Base-by-base conservation (phyloP, 495 filamentous ascomycete genomes). In the Penicillium fimorum region DNA sequence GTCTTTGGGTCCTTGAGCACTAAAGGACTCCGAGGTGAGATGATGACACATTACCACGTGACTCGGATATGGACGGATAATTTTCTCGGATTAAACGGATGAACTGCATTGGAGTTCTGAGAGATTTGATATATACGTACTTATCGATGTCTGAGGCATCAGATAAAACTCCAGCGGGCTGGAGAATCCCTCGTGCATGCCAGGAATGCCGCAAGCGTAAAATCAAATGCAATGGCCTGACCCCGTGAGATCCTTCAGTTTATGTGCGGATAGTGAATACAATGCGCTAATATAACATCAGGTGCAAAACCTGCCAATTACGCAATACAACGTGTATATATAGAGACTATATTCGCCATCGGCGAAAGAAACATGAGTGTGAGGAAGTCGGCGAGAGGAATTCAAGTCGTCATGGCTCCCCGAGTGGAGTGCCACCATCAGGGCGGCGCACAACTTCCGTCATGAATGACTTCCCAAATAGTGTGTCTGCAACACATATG, bases 401-500 rank as follows among this genome's bases (percentile, higher is more conserved):
- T 33, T 50, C 53, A 8, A 11, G 42, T 17, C 57, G 35, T 41
- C 57, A 35, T 33, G 50, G 9, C 7, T 68, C 68, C 11, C 60
- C 70, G 0, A 62, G 47, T 8, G 24, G 62, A 17, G 24, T 54
- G 7, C 63, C 56, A 27, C 41, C 59, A 24, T 44, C 61, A 7
- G 52, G 50, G 9, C 63, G 60, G 8, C 62, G 56, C 5, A 61
- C 64, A 35, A 47, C 63, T 1, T 62, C 69, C 2, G 55, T 67
- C 12, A 68, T 66, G 58, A 59, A 67, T 38, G 56, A 62, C 44
- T 71, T 75, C 46, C 69, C 73, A 37, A 73, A 67, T 37, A 76
- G 75, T 46, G 75, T 78, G 11, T 72, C 72, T 1, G 75, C 75
- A 15, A 78, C 75, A 3, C 73, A 78, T 48, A 72, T 75, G 70